Evolutionary conservation across 768 basidiomycete species (phyloP).

Genomic region (Lentinus brumalis): DNA sequence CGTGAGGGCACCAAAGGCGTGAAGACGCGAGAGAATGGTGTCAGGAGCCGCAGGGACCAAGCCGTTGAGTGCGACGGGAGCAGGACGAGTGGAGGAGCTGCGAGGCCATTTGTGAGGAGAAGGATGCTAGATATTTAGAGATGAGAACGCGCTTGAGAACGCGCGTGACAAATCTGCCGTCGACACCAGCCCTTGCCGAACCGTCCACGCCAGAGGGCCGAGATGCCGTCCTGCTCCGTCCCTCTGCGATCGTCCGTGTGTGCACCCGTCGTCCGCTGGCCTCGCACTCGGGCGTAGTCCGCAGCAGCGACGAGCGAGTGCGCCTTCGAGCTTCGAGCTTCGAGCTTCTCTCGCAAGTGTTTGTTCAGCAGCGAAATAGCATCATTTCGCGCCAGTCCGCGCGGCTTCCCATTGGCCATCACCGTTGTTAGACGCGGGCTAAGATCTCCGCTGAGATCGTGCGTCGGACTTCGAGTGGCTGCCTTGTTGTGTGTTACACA

Average conservation of each 20-base stretch:
- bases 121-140: slow-evolving; percentile 4
- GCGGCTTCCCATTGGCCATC: no score
- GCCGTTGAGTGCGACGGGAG: background rate
- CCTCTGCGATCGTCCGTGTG: background rate
- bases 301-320: no score
- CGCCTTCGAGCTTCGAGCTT: no score
- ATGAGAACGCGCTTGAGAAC: slow-evolving; percentile 8
- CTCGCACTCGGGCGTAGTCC: no score
- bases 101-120: background rate
- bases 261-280: background rate
- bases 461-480: no score
- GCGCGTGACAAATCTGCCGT: slow-evolving; percentile 16
- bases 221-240: slow-evolving; percentile 10
- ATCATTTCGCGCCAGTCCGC: no score
- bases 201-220: background rate
- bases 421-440: no score
- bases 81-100: slow-evolving; percentile 1
- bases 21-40: slow-evolving; percentile 1
- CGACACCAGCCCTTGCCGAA: background rate
- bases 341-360: no score
- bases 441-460: no score
- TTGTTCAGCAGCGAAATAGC: no score
- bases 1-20: background rate
- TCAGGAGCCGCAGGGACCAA: background rate
- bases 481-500: no score